Percentiles rank a stretch among this genome's conserved stretches.
phyloP scores from a whole-genome alignment of 805 yeast species.

The Cephaloascus albidus region DNA sequence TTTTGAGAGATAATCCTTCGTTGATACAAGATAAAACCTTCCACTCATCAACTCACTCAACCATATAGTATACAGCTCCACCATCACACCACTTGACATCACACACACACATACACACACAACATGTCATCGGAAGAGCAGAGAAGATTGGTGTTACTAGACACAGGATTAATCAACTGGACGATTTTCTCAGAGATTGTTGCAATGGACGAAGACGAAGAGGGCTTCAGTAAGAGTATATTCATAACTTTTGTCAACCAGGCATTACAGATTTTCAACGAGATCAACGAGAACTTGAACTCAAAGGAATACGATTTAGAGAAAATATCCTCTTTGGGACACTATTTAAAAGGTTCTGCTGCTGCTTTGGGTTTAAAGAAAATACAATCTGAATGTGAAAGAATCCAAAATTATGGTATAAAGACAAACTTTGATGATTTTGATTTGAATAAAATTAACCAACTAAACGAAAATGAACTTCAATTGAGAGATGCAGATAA shows the following conservation, averaged over 20 bases:
- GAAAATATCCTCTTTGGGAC: conserved; percentile 71
- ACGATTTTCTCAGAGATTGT: conserved; percentile 77
- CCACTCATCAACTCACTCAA: no score
- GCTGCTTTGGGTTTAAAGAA: conserved; percentile 83
- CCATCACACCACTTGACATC: no score
- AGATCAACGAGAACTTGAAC: conserved; percentile 52
- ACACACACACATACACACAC: no score
- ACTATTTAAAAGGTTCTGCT: conserved; percentile 90
- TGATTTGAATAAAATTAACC: conserved; percentile 1
- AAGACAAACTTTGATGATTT: conserved; percentile 30
- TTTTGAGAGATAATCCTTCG: no score
- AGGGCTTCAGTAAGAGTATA: conserved; percentile 73
- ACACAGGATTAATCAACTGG: conserved; percentile 77
- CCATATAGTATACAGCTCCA: no score
- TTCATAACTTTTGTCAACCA: conserved; percentile 85
- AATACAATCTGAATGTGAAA: conserved; percentile 82
- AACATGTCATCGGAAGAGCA: background rate
- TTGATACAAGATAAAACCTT: no score
- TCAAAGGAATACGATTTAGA: conserved; percentile 34
- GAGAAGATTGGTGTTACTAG: conserved; percentile 16
- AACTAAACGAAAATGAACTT: conserved; percentile 1
- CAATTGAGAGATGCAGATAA: background rate
- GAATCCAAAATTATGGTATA: conserved; percentile 85
- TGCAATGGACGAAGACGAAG: conserved; percentile 95
- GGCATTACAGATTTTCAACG: conserved; percentile 68